Evolutionary conservation across 257 asterid genomes (phyloP), one percentile per base, ranked within the genome.

Genomic region (Mitragyna speciosa): DNA sequence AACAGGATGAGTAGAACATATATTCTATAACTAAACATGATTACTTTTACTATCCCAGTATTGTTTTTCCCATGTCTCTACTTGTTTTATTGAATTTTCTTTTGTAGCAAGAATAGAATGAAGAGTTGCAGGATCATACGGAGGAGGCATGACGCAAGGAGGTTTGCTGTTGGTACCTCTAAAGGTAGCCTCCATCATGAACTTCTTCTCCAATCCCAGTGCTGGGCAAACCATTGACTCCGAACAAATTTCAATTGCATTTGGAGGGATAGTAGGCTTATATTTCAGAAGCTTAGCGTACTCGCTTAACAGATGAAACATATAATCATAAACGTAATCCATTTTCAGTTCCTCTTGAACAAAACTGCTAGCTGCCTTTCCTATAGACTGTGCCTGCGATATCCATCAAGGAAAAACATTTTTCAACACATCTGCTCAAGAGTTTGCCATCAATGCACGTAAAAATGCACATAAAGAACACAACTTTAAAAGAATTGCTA

Each of bases 281-380:
- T 76, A 76, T 26, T 76, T 76, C 31, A 76, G 47, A 43, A 76
- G 59, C 36, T 76, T 76, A 7, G 79, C 39, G 7, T 56, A 56
- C 66, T 73, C 67, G 14, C 67, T 73, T 48, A 73, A 73, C 47
- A 73, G 66, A 52, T 73, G 77, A 51, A 73, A 73, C 77, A 73
- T 45, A 9, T 90, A 93, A 81, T 93, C 96, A 30, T 93, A 93
- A 36, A 93, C 96, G 49, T 81, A 87, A 22, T 91, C 97, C 87
- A 92, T 92, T 63, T 89, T 89, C 45, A 92, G 75, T 12, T 91
- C 89, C 5, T 89, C 86, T 26, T 87, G 88, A 43, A 91, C 79
- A 84, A 90, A 93, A 6, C 72, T 81, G 81, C 90, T 91, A 19
- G 88, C 95, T 1, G 85, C 89, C 75, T 58, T 87, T n/a, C 97